A percentile compares a stretch with the other conserved stretches of the same genome.
phyloP scores from a whole-genome alignment of 371 early-diverging fungal genomes.

The Saksenaea vasiformis region DNA sequence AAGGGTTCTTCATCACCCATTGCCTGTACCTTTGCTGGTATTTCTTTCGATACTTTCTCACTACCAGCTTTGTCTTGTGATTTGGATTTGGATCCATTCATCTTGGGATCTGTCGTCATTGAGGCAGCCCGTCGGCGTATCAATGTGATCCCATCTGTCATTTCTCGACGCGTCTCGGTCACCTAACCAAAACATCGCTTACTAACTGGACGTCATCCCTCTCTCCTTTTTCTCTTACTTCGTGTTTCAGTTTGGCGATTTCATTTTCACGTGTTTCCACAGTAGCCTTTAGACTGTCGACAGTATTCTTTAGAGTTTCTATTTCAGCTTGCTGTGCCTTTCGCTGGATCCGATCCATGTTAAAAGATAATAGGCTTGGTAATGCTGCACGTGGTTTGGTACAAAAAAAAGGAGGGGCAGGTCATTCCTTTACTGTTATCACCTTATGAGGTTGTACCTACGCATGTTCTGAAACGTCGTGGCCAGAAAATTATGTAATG shows the following conservation, averaged over 20 bases:
- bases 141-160: slow-evolving; percentile 50
- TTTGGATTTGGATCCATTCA: slow-evolving; percentile 15
- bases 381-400: slow-evolving; percentile 44
- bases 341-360: slow-evolving; percentile 59
- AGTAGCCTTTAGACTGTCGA: slow-evolving; percentile 54
- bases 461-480: slow-evolving; percentile 73
- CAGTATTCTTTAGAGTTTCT: slow-evolving; percentile 50
- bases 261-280: slow-evolving; percentile 58
- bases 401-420: neutral
- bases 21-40: neutral
- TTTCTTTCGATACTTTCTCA: slow-evolving; percentile 3
- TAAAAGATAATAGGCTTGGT: slow-evolving; percentile 62
- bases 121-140: slow-evolving; percentile 49
- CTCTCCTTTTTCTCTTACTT: slow-evolving; percentile 18
- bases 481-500: slow-evolving; percentile 67
- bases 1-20: slow-evolving; percentile 41
- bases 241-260: slow-evolving; percentile 44
- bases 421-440: neutral
- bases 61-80: slow-evolving; percentile 4
- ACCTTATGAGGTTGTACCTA: slow-evolving; percentile 27
- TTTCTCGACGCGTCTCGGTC: slow-evolving; percentile 42
- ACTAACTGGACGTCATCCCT: neutral
- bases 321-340: slow-evolving; percentile 61
- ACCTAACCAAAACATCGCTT: slow-evolving; percentile 13
- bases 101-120: slow-evolving; percentile 25